These are phyloP conservation scores for Phylloporus rhodoxanthus DNA, from an alignment of 768 basidiomycete species.

Conservation along the genomic window DNA sequence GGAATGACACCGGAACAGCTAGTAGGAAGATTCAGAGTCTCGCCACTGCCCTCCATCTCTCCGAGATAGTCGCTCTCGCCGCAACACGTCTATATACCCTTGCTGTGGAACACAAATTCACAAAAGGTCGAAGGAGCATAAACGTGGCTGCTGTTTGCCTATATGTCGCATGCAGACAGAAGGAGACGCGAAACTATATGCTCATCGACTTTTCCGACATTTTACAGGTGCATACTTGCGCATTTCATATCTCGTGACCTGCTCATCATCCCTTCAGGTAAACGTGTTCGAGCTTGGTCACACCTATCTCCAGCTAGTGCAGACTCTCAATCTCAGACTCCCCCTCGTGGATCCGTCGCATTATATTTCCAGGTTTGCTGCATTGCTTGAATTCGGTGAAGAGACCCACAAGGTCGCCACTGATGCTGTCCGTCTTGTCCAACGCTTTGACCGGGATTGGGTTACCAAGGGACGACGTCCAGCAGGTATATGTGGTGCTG, in stretches of 20 bases:
- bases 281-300: conserved; percentile 97
- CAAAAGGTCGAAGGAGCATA: conserved; percentile 83
- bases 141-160: conserved; percentile 96
- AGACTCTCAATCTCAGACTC: conserved; percentile 75
- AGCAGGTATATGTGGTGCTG: conserved; percentile 96
- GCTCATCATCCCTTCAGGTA: conserved; percentile 46
- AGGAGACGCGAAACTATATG: conserved; percentile 91
- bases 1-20: conserved; percentile 40
- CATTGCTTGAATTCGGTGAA: conserved; percentile 92
- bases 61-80: conserved; percentile 71
- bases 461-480: conserved; percentile 93
- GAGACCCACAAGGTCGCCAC: conserved; percentile 88
- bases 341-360: conserved; percentile 94
- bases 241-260: neutral
- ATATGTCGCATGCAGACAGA: conserved; percentile 88
- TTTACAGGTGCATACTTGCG: conserved; percentile 53
- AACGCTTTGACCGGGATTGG: conserved; percentile 95
- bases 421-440: conserved; percentile 90
- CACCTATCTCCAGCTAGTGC: conserved; percentile 91
- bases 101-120: conserved; percentile 91
- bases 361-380: conserved; percentile 92
- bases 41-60: conserved; percentile 68
- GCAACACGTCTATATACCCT: conserved; percentile 89
- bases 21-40: conserved; percentile 79
- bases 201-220: conserved; percentile 98